Conservation (phyloP, 495 filamentous ascomycete species). For the Aspergillus sclerotiicarbonarius region DNA sequence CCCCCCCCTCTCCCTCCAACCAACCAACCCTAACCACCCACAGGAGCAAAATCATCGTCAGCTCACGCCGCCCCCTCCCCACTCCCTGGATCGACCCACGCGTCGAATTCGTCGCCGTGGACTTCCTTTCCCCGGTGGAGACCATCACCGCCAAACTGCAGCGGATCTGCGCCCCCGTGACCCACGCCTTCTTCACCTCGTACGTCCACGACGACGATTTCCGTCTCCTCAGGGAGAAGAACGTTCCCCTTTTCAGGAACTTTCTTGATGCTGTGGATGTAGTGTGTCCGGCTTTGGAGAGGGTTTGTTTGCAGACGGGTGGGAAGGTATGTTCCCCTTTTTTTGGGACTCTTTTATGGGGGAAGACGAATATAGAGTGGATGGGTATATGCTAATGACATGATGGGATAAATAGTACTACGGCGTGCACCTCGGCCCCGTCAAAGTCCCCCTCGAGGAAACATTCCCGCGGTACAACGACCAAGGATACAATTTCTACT, state of each 20-base stretch:
- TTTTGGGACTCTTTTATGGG: too few relatives aligned
- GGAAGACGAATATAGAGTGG: too few relatives aligned
- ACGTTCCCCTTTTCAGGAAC: slow-evolving; percentile 29
- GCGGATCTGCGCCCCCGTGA: slow-evolving; percentile 17
- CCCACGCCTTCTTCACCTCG: slow-evolving; percentile 28
- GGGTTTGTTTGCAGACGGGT: slow-evolving; percentile 26
- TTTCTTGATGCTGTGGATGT: slow-evolving; percentile 26
- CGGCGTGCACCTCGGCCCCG: slow-evolving; percentile 29
- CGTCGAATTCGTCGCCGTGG: slow-evolving; percentile 25
- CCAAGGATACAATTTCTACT: slow-evolving; percentile 34
- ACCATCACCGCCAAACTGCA: slow-evolving; percentile 10
- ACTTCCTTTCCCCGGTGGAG: slow-evolving; percentile 8
- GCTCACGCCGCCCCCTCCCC: slow-evolving; percentile 20
- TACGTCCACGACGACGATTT: slow-evolving; percentile 36
- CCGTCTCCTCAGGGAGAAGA: slow-evolving; percentile 17
- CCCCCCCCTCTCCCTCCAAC: too few relatives aligned
- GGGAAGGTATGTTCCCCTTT: slow-evolving; percentile 20
- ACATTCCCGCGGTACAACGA: slow-evolving; percentile 24
- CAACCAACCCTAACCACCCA: not conserved
- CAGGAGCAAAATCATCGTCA: slow-evolving; percentile 28
- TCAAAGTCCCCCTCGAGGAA: slow-evolving; percentile 26
- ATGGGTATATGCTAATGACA: not conserved
- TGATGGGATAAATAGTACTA: slow-evolving; percentile 24
- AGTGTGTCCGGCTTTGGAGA: slow-evolving; percentile 16
- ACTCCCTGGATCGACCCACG: slow-evolving; percentile 17